Evolutionary conservation across 192 early-diverging fungal species (phyloP), one percentile per base, ranked within the genome.

Genomic region (Podila epigama): DNA sequence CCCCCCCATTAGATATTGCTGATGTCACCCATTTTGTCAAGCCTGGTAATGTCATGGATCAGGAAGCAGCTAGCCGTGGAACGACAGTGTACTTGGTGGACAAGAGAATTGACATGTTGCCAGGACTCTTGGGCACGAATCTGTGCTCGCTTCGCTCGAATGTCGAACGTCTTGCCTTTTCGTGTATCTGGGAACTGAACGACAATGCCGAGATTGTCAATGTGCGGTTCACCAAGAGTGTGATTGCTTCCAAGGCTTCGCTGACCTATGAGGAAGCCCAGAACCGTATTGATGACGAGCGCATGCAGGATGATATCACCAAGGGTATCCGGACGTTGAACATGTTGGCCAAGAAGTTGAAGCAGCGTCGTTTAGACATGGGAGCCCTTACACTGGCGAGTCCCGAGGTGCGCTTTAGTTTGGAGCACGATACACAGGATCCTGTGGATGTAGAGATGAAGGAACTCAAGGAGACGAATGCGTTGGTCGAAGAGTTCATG

Each of bases 401-500:
- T 40, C 94, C 96, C 20, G 93, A 95, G 84, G 92, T 99, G 13
- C 89, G 94, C 28, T 99, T 98, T 84, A 90, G 91, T 50, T 84
- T 99, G 55, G 96, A 99, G 69, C 85, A 86, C 48, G 89, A 93
- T 59, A 92, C 94, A 0, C 90, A 93, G 68, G 95, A 96, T 79
- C 96, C 97, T 2, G 89, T 96, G 6, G 94, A 96, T 75, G 92
- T 96, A n/a, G 92, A 93, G 53, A 87, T 93, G 75, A 94, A 95
- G 72, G 85, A 91, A 52, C 66, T 94, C 41, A 89, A 90, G 69
- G 97, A 97, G 44, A 92, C 90, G 41, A 99, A 99, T 84, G 90
- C 91, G 12, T 79, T 99, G 73, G 96, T 99, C 51, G 97, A 99
- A 79, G 97, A 99, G 83, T 97, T 96, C 87, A 99, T 97, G 95